Evolutionary conservation across 2,329 filamentous ascomycete genomes (phyloP), one percentile per base, ranked within the genome.

Genomic region (Dactylellina cionopaga): DNA sequence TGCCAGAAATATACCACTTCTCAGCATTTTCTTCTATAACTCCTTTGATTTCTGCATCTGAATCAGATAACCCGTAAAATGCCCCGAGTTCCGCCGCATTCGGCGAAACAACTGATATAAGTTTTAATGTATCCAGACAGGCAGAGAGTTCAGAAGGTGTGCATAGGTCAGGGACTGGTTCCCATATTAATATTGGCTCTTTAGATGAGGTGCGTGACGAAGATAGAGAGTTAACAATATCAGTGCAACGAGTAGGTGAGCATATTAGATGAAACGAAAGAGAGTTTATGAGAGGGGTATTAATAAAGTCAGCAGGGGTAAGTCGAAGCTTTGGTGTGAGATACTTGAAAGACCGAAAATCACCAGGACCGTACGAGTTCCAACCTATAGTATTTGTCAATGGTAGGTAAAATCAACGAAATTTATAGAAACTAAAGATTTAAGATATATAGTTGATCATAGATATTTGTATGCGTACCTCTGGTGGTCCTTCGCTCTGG

Each of bases 161-260:
- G 80, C 93, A 97, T 0, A 92, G 85, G 80, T 97, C 92, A 1
- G 95, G 95, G 0, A 97, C 91, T 0, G 95, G 95, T 79, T 99
- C 95, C 94, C 94, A 99, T 56, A 98, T 87, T 79, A 97, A 82
- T 69, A 98, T 90, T 5, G 68, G 70, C 39, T 47, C 46, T 17
- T 25, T 29, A 3, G 27, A 7, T 9, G 51, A 44, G 3, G 33
- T 71, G n/a, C 66, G 33, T 1, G 62, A 44, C 1, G 63, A 66
- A n/a, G 41, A 58, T 11, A 77, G 31, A 24, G 73, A 70, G 6
- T 59, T 66, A 19, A 71, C 64, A 31, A 76, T 55, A 25, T 51
- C 58, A 15, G 35, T 41, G 13, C 75, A 75, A 2, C 76, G 69
- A 15, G 22, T 11, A 2, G 76, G 72, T 9, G 75, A 75, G 47